phyloP scores from a whole-genome alignment of 306 rosid genomes.

The Cucumis cinereus region DNA sequence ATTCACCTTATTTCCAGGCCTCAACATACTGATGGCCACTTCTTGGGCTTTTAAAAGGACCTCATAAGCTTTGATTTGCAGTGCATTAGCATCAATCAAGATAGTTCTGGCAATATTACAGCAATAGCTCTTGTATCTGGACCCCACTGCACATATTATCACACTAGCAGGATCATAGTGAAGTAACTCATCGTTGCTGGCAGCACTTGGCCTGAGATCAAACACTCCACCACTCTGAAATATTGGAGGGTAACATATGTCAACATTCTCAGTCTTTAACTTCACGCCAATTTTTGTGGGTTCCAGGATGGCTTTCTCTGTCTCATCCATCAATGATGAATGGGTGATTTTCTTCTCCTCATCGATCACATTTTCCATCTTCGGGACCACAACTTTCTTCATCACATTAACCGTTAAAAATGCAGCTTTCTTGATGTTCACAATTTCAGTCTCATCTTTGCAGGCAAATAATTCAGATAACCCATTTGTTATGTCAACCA shows the following conservation, averaged over 20 bases:
- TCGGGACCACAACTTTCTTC: slow-evolving; percentile 68
- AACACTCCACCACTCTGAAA: slow-evolving; percentile 89
- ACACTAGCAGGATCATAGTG: slow-evolving; percentile 78
- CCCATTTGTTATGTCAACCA: slow-evolving; percentile 65
- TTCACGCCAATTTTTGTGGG: slow-evolving; percentile 67
- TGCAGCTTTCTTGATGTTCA: slow-evolving; percentile 69
- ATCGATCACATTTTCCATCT: slow-evolving; percentile 84
- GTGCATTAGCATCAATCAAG: slow-evolving; percentile 77
- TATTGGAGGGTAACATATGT: slow-evolving; percentile 89
- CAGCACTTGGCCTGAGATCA: slow-evolving; percentile 95
- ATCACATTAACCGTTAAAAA: slow-evolving; percentile 60
- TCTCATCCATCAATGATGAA: slow-evolving; percentile 79
- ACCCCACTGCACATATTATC: slow-evolving; percentile 84
- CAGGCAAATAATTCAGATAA: slow-evolving; percentile 54
- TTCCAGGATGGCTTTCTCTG: slow-evolving; percentile 76
- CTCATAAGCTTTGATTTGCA: slow-evolving; percentile 77
- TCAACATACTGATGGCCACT: slow-evolving; percentile 54
- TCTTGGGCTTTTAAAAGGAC: slow-evolving; percentile 87
- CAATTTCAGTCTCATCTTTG: slow-evolving; percentile 59
- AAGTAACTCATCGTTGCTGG: slow-evolving; percentile 76
- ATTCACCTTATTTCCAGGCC: slow-evolving; percentile 53
- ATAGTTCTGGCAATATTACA: slow-evolving; percentile 76
- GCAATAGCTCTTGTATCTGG: slow-evolving; percentile 88
- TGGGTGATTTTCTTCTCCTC: slow-evolving; percentile 80
- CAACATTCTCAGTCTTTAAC: slow-evolving; percentile 75